Conservation (phyloP, 805 yeast species). For the Barnettozyma pratensis region DNA sequence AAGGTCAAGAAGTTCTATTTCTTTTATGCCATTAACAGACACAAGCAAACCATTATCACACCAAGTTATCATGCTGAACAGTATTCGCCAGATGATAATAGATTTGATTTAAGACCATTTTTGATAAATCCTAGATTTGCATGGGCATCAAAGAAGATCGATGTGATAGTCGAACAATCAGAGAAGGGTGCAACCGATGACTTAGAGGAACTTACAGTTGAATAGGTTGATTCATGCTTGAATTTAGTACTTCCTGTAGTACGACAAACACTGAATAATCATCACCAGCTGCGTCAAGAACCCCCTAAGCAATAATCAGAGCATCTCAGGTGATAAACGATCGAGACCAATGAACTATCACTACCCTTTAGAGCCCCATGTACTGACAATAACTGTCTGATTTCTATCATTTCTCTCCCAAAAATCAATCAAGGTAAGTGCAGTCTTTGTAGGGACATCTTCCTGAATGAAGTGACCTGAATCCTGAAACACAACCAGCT, state of each 20-base stretch:
- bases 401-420: conserved; percentile 37
- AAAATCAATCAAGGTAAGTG: conserved; percentile 44
- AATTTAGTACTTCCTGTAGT: background rate
- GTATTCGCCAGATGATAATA: conserved; percentile 95
- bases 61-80: conserved; percentile 98
- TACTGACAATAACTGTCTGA: conserved; percentile 30
- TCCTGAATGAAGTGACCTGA: conserved; percentile 96
- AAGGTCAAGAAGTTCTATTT: conserved; percentile 92
- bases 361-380: conserved; percentile 29
- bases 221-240: conserved; percentile 20
- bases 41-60: conserved; percentile 95
- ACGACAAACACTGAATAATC: no score
- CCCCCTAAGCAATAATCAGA: no score
- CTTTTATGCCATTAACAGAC: conserved; percentile 92
- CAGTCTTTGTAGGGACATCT: conserved; percentile 70
- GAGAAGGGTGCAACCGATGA: conserved; percentile 33
- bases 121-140: conserved; percentile 84
- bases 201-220: conserved; percentile 41
- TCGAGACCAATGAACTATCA: no score
- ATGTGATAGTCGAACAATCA: conserved; percentile 60
- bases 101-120: conserved; percentile 96
- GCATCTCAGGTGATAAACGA: no score
- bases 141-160: conserved; percentile 88
- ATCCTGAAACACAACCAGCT: conserved; percentile 73
- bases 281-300: no score